A percentile compares a stretch with the other conserved stretches of the same genome.
Evolutionary conservation across 495 filamentous ascomycete species (phyloP).

Genomic region (Usnea hakonensis): DNA sequence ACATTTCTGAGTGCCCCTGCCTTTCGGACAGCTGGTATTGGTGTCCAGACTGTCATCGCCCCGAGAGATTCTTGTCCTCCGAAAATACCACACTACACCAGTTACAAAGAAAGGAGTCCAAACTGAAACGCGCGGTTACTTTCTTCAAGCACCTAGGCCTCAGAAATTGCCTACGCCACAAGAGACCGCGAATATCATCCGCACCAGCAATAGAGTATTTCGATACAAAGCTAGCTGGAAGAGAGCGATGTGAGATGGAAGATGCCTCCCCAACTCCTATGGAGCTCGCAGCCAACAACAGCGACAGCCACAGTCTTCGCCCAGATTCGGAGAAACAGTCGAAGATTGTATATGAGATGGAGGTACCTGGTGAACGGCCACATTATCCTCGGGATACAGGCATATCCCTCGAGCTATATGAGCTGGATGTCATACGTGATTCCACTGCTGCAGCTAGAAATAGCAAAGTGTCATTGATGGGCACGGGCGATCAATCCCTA

Average conservation of each 20-base stretch:
- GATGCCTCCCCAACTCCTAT: neutral
- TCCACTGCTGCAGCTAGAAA: too few species aligned
- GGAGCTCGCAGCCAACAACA: neutral
- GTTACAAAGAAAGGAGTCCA: constrained; percentile 9
- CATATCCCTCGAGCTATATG: neutral
- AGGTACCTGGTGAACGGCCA: neutral
- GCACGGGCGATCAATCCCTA: neutral
- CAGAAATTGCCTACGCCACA: neutral
- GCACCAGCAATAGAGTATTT: neutral
- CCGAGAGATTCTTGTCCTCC: constrained; percentile 3
- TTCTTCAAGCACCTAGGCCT: constrained; percentile 18
- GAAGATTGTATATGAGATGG: neutral
- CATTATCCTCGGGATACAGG: neutral
- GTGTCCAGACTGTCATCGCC: constrained; percentile 12
- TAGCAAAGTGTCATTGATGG: neutral
- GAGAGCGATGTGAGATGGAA: neutral
- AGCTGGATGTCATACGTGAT: neutral
- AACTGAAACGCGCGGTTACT: constrained; percentile 13
- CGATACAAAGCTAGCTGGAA: neutral
- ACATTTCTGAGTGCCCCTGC: constrained; percentile 7
- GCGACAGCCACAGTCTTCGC: neutral
- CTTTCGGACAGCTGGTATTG: constrained; percentile 15
- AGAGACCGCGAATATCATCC: neutral
- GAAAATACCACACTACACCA: neutral
- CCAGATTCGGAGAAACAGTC: neutral